Conservation (phyloP, 257 asterid genomes). For the Coffea eugenioides region DNA sequence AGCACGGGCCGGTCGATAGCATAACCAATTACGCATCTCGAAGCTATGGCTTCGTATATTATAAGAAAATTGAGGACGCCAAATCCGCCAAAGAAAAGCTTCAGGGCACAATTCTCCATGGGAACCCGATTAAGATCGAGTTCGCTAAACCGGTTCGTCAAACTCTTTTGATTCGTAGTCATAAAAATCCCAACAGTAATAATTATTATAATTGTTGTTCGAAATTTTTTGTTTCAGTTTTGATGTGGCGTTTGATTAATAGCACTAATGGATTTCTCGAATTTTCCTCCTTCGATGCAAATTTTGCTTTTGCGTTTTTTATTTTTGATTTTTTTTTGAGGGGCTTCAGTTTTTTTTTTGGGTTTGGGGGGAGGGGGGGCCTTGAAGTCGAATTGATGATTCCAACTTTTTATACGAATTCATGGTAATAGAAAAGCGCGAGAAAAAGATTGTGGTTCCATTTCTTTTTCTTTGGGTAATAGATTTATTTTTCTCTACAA, state of each 20-base stretch:
- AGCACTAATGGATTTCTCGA: not conserved
- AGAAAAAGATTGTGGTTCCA: too few relatives aligned
- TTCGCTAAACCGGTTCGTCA: slow-evolving; percentile 95
- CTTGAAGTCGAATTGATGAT: too few relatives aligned
- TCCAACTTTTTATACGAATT: too few relatives aligned
- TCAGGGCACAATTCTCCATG: slow-evolving; percentile 67
- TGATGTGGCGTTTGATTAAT: not conserved
- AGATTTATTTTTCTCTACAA: too few relatives aligned
- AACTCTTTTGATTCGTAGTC: slow-evolving; percentile 22
- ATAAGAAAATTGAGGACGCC: slow-evolving; percentile 60
- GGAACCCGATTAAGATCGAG: slow-evolving; percentile 65
- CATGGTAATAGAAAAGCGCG: too few relatives aligned
- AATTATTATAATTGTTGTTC: slow-evolving; percentile 3
- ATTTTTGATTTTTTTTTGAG: not conserved
- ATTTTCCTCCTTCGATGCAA: not conserved
- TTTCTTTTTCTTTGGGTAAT: too few relatives aligned
- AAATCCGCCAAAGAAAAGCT: slow-evolving; percentile 67
- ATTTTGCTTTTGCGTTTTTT: not conserved
- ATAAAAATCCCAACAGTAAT: slow-evolving; percentile 18
- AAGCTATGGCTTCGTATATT: slow-evolving; percentile 72
- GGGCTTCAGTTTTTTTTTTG: not conserved
- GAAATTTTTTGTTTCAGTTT: not conserved
- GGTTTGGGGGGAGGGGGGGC: too few relatives aligned
- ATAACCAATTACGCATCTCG: slow-evolving; percentile 67
- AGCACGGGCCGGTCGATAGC: slow-evolving; percentile 66